These are phyloP conservation scores for Sapria himalayana DNA, from an alignment of 345 rosid species.

Conservation along the genomic window DNA sequence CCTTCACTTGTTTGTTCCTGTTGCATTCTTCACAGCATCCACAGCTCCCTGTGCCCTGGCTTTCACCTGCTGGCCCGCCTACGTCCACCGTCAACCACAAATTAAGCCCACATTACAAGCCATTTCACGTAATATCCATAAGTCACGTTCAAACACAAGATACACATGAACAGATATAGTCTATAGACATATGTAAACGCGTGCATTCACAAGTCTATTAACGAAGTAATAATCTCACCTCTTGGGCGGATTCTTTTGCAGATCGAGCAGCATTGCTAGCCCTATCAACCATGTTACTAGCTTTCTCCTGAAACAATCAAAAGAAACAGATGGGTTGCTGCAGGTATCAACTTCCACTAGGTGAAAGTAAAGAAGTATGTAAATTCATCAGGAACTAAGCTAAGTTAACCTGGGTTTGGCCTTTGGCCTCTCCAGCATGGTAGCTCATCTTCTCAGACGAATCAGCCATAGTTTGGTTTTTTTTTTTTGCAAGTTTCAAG, in stretches of 20 bases:
- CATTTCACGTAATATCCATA: no score
- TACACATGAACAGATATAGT: no score
- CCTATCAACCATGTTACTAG: constrained; percentile 29
- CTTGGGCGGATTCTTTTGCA: constrained; percentile 31
- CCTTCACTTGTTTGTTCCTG: constrained; percentile 15
- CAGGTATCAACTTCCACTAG: no score
- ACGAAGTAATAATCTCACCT: no score
- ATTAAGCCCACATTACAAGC: neutral
- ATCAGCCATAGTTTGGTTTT: no score
- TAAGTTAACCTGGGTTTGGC: constrained; percentile 24
- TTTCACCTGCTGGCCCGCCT: constrained; percentile 45
- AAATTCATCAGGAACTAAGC: neutral
- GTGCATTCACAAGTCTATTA: no score
- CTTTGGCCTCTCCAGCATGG: constrained; percentile 36
- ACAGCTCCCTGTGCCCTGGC: constrained; percentile 39
- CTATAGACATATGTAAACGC: no score
- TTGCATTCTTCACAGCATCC: constrained; percentile 39
- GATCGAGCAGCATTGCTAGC: constrained; percentile 42
- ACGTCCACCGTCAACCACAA: no score
- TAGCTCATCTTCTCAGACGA: constrained; percentile 17
- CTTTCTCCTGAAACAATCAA: constrained; percentile 30
- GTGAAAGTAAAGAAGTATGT: neutral
- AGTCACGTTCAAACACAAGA: no score
- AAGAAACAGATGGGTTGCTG: no score
- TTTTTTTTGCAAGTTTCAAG: no score